Conservation (phyloP, 2,329 filamentous ascomycete genomes). For the Alternaria incomplexa region DNA sequence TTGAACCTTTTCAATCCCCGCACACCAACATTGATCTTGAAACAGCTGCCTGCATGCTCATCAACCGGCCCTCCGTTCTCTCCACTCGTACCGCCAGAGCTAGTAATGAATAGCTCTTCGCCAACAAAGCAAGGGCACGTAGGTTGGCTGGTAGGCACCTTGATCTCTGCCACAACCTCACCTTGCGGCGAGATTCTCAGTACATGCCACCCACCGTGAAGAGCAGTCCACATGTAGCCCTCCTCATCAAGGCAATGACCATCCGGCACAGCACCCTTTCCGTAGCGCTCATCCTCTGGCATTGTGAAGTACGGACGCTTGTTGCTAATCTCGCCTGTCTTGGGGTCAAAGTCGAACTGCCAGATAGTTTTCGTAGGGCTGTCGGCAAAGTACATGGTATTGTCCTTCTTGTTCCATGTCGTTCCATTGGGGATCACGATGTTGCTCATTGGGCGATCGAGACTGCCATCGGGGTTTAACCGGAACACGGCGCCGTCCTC, state of each 20-base stretch:
- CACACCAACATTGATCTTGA: constrained; percentile 77
- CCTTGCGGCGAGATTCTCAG: constrained; percentile 75
- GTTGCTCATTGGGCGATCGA: constrained; percentile 64
- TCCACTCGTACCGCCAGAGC: constrained; percentile 57
- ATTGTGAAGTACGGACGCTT: constrained; percentile 76
- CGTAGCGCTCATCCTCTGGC: constrained; percentile 57
- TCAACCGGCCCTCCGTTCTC: constrained; percentile 68
- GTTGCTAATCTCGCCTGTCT: constrained; percentile 70
- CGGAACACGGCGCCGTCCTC: constrained; percentile 73
- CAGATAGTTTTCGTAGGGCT: constrained; percentile 73
- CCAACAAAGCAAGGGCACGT: constrained; percentile 84
- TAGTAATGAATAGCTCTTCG: constrained; percentile 77
- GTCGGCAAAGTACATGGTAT: constrained; percentile 83
- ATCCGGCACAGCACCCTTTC: constrained; percentile 68
- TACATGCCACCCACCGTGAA: constrained; percentile 80
- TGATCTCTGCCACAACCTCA: constrained; percentile 74
- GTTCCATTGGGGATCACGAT: constrained; percentile 86
- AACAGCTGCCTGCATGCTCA: constrained; percentile 72
- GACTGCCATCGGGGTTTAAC: constrained; percentile 67
- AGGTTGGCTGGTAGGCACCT: constrained; percentile 76
- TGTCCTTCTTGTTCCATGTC: constrained; percentile 75
- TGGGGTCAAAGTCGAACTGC: constrained; percentile 73
- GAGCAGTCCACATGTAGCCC: constrained; percentile 86
- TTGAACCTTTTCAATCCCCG: constrained; percentile 57
- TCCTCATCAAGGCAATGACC: constrained; percentile 84